Base-by-base conservation (phyloP, 202 grass and related monocot species). In the Zoysia matrella region DNA sequence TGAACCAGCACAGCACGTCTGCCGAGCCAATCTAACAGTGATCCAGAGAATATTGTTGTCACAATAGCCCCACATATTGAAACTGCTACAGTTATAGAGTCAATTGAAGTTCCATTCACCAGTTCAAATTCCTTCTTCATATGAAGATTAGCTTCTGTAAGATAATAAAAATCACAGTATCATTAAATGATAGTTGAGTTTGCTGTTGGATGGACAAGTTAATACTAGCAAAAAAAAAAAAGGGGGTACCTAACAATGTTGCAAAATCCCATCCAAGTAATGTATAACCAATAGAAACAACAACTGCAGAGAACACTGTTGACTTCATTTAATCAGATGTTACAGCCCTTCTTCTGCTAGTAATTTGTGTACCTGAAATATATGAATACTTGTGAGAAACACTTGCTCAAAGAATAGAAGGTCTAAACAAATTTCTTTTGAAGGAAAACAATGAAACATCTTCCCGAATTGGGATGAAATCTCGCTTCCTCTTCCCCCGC, bases 231-330 rank as follows among this genome's bases (percentile, higher is more conserved):
- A 5, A 71, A 30, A 11, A 78, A 30, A 36, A 36, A 36, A 36
- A 36, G 30, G 30, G 50, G 70, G 44, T 68, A 85, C 90, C 90
- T 69, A 75, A 75, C 63, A 89, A 75, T 60, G 86, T 76, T 77
- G 80, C 78, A 83, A 89, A 89, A 83, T 92, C 86, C 86, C 90
- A 92, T 81, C 90, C 90, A 77, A 86, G 90, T 60, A 92, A 64
- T 79, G 82, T 50, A 75, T 92, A 88, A 54, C 90, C 86, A 86
- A 89, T 92, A 47, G 90, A 88, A 83, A 88, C 90, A 63, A 73
- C 75, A 76, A 89, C 44, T 7, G 80, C 60, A 54, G 81, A 88
- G 73, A 89, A 76, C 16, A 92, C 52, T 40, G 83, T 72, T 72
- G 83, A 67, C 60, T 79, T 79, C 86, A 75, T 92, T 72, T 78